phyloP scores from a whole-genome alignment of 352 stramenopile genomes.

The Phytophthora chlamydospora region DNA sequence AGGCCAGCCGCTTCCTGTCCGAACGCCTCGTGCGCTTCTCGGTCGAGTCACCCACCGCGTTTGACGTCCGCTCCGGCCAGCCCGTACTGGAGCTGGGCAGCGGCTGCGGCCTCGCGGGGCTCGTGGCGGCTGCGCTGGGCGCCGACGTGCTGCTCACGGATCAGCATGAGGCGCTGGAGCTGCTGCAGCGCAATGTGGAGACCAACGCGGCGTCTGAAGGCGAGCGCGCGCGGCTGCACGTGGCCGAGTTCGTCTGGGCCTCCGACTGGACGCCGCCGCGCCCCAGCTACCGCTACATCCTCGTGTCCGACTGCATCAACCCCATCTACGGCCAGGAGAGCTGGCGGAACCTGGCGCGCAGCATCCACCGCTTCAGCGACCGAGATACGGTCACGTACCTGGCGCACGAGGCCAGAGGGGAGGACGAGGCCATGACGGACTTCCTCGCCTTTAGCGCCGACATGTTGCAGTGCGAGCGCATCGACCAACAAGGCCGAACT shows the following conservation, averaged over 20 bases:
- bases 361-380: conserved; percentile 65
- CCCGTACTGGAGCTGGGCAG: conserved; percentile 81
- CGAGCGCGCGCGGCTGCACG: conserved; percentile 45
- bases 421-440: conserved; percentile 75
- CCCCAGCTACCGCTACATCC: conserved; percentile 60
- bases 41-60: conserved; percentile 11
- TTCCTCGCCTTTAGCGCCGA: conserved; percentile 61
- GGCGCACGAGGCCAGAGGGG: conserved; percentile 70
- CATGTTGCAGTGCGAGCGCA: conserved; percentile 47
- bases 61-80: conserved; percentile 28
- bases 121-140: conserved; percentile 71
- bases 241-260: conserved; percentile 74
- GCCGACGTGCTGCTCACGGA: conserved; percentile 76
- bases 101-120: conserved; percentile 74
- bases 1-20: conserved; percentile 71
- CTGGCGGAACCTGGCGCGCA: conserved; percentile 76
- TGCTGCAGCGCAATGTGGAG: conserved; percentile 64
- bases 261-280: conserved; percentile 33
- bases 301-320: conserved; percentile 89
- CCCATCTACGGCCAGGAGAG: conserved; percentile 84
- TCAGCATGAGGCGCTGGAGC: conserved; percentile 67
- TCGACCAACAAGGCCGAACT: conserved; percentile 48
- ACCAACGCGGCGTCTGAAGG: conserved; percentile 49
- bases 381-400: conserved; percentile 67
- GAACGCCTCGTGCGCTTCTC: conserved; percentile 59